These are phyloP conservation scores for Nyssa sinensis DNA, from an alignment of 148 eudicot species.

Conservation along the genomic window DNA sequence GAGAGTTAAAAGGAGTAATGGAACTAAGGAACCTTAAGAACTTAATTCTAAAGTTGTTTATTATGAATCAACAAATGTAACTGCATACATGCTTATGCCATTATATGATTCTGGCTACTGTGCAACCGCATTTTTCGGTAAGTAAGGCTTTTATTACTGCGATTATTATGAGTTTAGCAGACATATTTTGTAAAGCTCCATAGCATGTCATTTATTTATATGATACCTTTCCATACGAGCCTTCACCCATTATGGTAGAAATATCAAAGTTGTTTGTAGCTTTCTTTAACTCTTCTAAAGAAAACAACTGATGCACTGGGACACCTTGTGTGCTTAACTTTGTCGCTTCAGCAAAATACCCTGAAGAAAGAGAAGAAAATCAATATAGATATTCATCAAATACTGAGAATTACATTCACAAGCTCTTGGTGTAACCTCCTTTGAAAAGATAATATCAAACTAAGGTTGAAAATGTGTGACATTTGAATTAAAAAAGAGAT, in stretches of 20 bases:
- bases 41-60: neutral
- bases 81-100: neutral
- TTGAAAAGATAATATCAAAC: neutral
- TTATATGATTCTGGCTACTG: neutral
- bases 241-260: conserved; percentile 56
- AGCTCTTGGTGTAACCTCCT: neutral
- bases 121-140: neutral
- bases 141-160: neutral
- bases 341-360: conserved; percentile 57
- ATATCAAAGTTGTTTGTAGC: conserved; percentile 65
- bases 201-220: neutral
- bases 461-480: neutral
- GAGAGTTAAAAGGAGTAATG: neutral
- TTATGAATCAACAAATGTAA: neutral
- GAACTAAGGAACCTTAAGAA: neutral
- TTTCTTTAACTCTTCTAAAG: conserved; percentile 56
- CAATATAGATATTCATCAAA: neutral
- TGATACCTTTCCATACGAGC: conserved; percentile 69
- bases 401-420: neutral
- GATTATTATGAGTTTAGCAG: neutral
- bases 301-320: conserved; percentile 47
- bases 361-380: conserved; percentile 30
- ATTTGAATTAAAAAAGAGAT: neutral
- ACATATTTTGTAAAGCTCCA: neutral
- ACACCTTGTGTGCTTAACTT: conserved; percentile 53